These are phyloP conservation scores for Zygosaccharomyces pseudorouxii DNA, from an alignment of 805 yeast genomes.

Conservation along the genomic window DNA sequence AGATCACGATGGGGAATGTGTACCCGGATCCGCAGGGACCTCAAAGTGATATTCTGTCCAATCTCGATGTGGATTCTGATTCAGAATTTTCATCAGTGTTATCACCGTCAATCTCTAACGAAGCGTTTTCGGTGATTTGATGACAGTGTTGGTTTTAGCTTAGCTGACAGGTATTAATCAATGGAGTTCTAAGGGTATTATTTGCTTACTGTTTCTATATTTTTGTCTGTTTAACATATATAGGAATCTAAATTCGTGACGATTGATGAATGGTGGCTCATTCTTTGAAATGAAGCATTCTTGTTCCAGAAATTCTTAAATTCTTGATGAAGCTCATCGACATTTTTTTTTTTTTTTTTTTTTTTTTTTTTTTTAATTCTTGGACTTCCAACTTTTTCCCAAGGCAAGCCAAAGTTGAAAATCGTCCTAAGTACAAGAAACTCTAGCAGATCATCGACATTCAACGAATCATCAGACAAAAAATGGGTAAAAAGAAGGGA, in stretches of 20 bases:
- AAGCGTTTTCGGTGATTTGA: conserved; percentile 1
- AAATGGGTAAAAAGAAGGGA: conserved; percentile 7
- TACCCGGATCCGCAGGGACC: conserved; percentile 28
- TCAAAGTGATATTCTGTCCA: conserved; percentile 9
- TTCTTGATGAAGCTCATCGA: background rate
- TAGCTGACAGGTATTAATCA: too few relatives aligned
- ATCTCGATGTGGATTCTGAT: background rate
- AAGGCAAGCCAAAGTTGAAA: background rate
- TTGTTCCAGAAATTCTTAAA: background rate
- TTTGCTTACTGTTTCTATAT: background rate
- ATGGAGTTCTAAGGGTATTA: background rate
- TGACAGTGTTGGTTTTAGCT: background rate
- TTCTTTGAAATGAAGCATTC: background rate
- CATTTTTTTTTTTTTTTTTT: background rate
- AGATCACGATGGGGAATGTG: conserved; percentile 54
- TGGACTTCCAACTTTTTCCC: background rate
- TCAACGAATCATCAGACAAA: conserved; percentile 1
- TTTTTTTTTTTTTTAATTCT: background rate
- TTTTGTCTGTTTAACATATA: background rate
- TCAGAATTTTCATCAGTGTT: conserved; percentile 19
- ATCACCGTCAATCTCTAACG: conserved; percentile 1
- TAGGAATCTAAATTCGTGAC: conserved; percentile 1
- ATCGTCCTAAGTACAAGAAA: background rate
- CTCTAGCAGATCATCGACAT: background rate
- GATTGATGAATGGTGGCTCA: background rate